Base-by-base conservation (phyloP, 2,329 filamentous ascomycete genomes). In the Claviceps sp. region DNA sequence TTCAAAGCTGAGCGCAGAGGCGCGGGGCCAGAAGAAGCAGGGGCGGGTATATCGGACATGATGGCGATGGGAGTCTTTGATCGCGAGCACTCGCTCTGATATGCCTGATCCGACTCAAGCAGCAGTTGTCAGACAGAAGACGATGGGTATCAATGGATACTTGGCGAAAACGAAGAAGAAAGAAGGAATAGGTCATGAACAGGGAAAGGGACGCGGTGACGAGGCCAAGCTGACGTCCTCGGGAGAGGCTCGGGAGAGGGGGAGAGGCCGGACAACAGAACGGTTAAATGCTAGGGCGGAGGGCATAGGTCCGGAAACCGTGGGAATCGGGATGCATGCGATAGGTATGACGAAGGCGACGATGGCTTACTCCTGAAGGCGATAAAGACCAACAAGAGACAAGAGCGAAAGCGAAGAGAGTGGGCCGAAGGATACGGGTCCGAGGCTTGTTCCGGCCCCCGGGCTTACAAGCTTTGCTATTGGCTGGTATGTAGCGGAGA, bases 1-100 rank as follows among this genome's bases (percentile, higher is more conserved):
- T 74, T 75, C 57, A 73, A 61, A 24, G 69, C 71, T 40, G 71
- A 73, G 47, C 69, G 69, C 50, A 73, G 60, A 6, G 70, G 68
- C 54, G 58, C 43, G 24, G 56, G 52, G 52, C 57, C 56, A 50
- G 59, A 58, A 52, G 51, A 55, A 56, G 60, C 10, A 22, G 41
- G 7, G 11, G 19, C 55, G 53, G 51, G 58, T 37, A 54, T 54
- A 39, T 61, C 57, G 58, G 64, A 57, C 61, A 65, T 65, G 58
- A 55, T 30, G 17, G 38, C 24, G 40, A n/a, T 19, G 19, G 30
- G 30, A 43, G 39, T 16, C n/a, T 50, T 4, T 22, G 13, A 48
- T 22, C 13, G 34, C 46, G 46, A 19, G 46, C 11, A n/a, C 19
- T 26, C 39, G 47, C 30, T n/a, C 4, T 30, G 10, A 19, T 42